Base-by-base conservation (phyloP, 2,329 filamentous ascomycete genomes). In the Bipolaris sorokiniana region DNA sequence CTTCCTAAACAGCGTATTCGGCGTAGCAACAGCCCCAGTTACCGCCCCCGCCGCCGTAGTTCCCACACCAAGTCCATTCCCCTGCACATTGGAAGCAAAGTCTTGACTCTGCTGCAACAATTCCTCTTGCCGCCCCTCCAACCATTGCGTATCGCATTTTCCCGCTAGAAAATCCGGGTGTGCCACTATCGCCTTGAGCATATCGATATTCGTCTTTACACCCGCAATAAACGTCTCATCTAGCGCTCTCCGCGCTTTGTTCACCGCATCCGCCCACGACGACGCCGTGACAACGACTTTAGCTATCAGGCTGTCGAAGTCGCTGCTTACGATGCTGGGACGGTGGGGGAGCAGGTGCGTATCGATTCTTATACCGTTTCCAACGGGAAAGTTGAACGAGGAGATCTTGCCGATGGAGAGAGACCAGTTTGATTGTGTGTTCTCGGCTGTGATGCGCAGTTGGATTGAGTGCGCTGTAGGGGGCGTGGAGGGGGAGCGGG, bases 371-470 rank as follows among this genome's bases (percentile, higher is more conserved):
- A 86, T 76, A 0, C 86, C 86, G 58, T 86, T 83, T 1, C 86
- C 86, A 1, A 73, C 76, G 0, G 86, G 86, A 3, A 87, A 81
- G 7, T 76, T 73, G 45, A 86, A 84, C 0, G 79, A 77, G 0
- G 77, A 80, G 15, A 88, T 81, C 54, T 85, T 86, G 34, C 86
- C 86, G 45, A 88, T 84, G 33, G 84, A 86, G 2, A 88, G 73
- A 0, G 84, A 78, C 73, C 84, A 88, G 48, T 82, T 76, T 38
- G 76, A 79, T 18, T 77, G 73, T 0, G 82, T 79, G 50, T 86
- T 81, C 63, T 88, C 85, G 3, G 85, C 82, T 42, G 83, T 86
- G 33, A 88, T 70, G 5, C 85, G 79, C 2, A 87, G 74, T 59
- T 88, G 85, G 6, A 87, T 82, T 0, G 85, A 83, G 47, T 78